phyloP scores from a whole-genome alignment of 305 asterid species.

The Fraxinus albicans region DNA sequence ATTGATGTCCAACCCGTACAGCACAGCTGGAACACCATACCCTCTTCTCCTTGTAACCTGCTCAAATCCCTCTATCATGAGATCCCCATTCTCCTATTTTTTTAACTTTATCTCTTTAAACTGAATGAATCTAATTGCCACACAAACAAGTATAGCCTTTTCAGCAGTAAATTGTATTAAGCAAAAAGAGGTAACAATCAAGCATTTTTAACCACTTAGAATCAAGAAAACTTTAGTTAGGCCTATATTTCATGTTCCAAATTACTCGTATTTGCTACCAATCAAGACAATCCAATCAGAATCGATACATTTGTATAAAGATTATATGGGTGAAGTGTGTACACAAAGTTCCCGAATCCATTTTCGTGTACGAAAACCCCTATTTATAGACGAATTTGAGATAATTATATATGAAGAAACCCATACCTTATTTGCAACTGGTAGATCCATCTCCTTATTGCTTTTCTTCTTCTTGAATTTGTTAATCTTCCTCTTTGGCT shows the following conservation, averaged over 20 bases:
- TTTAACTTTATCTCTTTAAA: conserved; percentile 19
- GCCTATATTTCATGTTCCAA: conserved; percentile 56
- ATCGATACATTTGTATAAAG: background rate
- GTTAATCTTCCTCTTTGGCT: conserved; percentile 35
- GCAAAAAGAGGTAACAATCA: conserved; percentile 24
- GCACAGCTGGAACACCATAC: conserved; percentile 53
- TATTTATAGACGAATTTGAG: background rate
- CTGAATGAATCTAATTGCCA: conserved; percentile 15
- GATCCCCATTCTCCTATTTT: conserved; percentile 26
- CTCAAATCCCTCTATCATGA: conserved; percentile 28
- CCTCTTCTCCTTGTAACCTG: conserved; percentile 35
- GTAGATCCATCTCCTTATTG: conserved; percentile 25
- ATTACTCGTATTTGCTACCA: conserved; percentile 16
- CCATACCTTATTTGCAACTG: conserved; percentile 47
- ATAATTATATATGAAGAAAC: conserved; percentile 11
- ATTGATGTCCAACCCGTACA: conserved; percentile 42
- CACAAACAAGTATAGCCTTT: conserved; percentile 31
- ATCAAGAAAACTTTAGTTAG: conserved; percentile 21
- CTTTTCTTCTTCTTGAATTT: conserved; percentile 35
- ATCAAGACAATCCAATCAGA: conserved; percentile 3
- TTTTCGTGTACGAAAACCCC: background rate
- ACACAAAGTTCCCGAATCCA: background rate
- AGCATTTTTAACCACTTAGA: conserved; percentile 18
- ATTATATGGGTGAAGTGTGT: background rate
- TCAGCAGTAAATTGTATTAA: conserved; percentile 31